These are phyloP conservation scores for Orobanche coerulescens DNA, from an alignment of 257 asterid genomes.

Conservation along the genomic window DNA sequence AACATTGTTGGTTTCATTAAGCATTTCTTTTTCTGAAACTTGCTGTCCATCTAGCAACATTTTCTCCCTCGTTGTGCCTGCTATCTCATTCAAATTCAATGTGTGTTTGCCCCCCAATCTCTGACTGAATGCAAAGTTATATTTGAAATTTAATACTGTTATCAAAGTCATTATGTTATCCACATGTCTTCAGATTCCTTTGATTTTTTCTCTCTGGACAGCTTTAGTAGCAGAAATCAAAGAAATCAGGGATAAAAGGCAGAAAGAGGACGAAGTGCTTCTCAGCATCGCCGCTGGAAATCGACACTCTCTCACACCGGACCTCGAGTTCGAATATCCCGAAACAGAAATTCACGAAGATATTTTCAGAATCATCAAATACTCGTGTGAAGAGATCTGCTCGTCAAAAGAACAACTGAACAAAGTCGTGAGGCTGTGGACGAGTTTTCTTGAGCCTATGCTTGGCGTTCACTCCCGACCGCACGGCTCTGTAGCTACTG, in stretches of 20 bases:
- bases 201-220: conserved; percentile 26
- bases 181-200: conserved; percentile 8
- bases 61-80: neutral
- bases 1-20: conserved; percentile 3
- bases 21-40: neutral
- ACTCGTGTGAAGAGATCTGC: conserved; percentile 84
- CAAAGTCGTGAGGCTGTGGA: conserved; percentile 75
- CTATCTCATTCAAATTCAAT: neutral
- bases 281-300: conserved; percentile 65
- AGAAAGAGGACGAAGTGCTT: conserved; percentile 63
- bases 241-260: conserved; percentile 78
- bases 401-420: conserved; percentile 72
- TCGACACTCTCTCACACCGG: conserved; percentile 51
- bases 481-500: conserved; percentile 34
- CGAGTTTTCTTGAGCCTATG: conserved; percentile 70
- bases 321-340: conserved; percentile 66
- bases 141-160: neutral
- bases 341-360: conserved; percentile 77
- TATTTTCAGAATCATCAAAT: conserved; percentile 60
- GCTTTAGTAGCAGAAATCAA: conserved; percentile 79
- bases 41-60: neutral
- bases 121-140: neutral
- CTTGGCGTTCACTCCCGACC: conserved; percentile 55
- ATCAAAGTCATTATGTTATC: neutral
- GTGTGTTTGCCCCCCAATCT: neutral